Base-by-base conservation (phyloP, 805 yeast species). In the Ogataea methylovora region DNA sequence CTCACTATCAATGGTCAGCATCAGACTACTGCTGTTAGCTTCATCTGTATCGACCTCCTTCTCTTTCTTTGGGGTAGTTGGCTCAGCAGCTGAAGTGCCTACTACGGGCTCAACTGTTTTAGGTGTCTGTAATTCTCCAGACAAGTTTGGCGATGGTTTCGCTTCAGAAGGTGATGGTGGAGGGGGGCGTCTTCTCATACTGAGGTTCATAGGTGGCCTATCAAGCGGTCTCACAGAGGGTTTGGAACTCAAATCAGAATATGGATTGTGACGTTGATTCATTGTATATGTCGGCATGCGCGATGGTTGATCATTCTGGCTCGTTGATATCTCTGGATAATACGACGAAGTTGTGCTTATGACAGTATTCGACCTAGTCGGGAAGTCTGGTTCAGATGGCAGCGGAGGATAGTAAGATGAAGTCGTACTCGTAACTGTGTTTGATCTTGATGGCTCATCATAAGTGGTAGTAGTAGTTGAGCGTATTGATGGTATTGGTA, bases 141-240 rank as follows among this genome's bases (percentile, higher is more conserved):
- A n/a, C n/a, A n/a, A n/a, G n/a, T n/a, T n/a, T n/a, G n/a, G n/a
- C n/a, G n/a, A n/a, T n/a, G n/a, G n/a, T 4, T 5, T 28, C 8
- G 25, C 4, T 9, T 20, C 20, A 11, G 6, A 10, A 7, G 4
- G 5, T 13, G 32, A 15, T 12, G 32, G 33, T 6, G 45, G 48
- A 8, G 51, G 51, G 5, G 52, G 51, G 16, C 37, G 34, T 27
- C 48, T 35, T 27, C 46, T 41, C 24, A 37, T 32, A 3, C 40
- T 25, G 10, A 48, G 32, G 18, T 44, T 35, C 3, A 39, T 10
- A 3, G 44, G 43, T 4, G 48, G 43, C 13, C 36, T 38, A 12
- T 37, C 35, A 11, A 42, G 13, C 1, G 51, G 46, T 32, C 37
- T n/a, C n/a, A n/a, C n/a, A n/a, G n/a, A n/a, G n/a, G n/a, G n/a